Conservation (phyloP, 257 asterid species). For the Scutellaria baicalensis region DNA sequence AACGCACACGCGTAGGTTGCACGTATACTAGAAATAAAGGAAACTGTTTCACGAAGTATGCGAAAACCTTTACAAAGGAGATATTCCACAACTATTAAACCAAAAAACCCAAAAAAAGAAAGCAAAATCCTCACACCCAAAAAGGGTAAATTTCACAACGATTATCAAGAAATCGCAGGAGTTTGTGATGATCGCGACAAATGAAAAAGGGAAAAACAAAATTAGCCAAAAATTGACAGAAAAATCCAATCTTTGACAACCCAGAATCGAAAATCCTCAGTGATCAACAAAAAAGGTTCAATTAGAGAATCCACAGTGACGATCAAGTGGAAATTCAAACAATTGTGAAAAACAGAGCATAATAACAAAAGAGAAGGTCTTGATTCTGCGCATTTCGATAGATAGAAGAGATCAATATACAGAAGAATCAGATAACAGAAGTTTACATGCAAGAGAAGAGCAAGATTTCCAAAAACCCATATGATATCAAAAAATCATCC, state of each 20-base stretch:
- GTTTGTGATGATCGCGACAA: constrained; percentile 20
- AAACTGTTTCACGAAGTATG: constrained; percentile 46
- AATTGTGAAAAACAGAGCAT: constrained; percentile 17
- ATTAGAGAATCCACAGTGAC: constrained; percentile 26
- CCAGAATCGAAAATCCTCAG: constrained; percentile 17
- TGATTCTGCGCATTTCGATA: constrained; percentile 43
- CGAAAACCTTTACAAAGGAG: constrained; percentile 38
- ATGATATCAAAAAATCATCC: constrained; percentile 21
- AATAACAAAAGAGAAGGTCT: constrained; percentile 11
- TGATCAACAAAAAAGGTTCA: constrained; percentile 38
- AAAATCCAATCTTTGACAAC: constrained; percentile 37
- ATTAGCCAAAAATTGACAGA: constrained; percentile 18
- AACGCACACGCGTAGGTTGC: constrained; percentile 17
- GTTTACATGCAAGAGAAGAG: constrained; percentile 42
- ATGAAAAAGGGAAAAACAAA: background rate
- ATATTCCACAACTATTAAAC: constrained; percentile 36
- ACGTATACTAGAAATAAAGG: constrained; percentile 26
- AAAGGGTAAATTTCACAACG: constrained; percentile 14
- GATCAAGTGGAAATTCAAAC: constrained; percentile 29
- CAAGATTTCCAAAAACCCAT: constrained; percentile 59
- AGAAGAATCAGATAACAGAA: constrained; percentile 17
- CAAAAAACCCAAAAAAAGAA: constrained; percentile 13
- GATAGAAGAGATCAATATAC: constrained; percentile 46
- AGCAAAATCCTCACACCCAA: constrained; percentile 10
- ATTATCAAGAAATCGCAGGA: constrained; percentile 18